Base-by-base conservation (phyloP, 495 filamentous ascomycete species). In the Lophiostoma macrostomum region DNA sequence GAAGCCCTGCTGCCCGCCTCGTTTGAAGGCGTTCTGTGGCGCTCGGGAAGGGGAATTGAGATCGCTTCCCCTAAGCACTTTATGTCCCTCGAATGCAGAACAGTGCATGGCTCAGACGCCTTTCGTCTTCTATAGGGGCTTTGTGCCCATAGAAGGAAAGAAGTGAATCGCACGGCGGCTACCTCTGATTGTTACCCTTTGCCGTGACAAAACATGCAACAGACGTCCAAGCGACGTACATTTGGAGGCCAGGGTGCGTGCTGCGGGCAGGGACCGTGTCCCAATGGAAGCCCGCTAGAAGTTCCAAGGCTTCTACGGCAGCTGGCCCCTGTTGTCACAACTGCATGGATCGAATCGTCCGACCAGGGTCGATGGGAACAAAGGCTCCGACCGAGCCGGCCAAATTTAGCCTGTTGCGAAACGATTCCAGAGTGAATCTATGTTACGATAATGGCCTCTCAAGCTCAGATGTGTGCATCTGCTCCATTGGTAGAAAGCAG, bases 251-350 rank as follows among this genome's bases (percentile, higher is more conserved):
- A 30, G 46, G 31, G 14, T n/a, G 14, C 35, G 27, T 22, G 14
- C 19, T 22, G 38, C 25, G 24, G 24, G 58, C 44, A 43, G 27
- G 51, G 58, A 32, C 39, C 38, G 41, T 40, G 37, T 51, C n/a
- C n/a, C n/a, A n/a, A 50, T 62, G 30, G 58, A 61, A 61, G 46
- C 13, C 45, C 58, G 42, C 58, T 62, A 62, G 58, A 62, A 62
- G 58, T 31, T 18, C 20, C 12, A 13, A 16, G 28, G 36, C 48
- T 57, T 53, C 53, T 18, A 54, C 44, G 30, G 40, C 58, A 34
- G 30, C 43, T 38, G 45, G 55, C 20, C 55, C 31, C n/a, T n/a
- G n/a, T n/a, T n/a, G n/a, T n/a, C n/a, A n/a, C n/a, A n/a, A 34
- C 32, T 22, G 19, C 32, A 13, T 32, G 54, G n/a, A n/a, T n/a